Base-by-base conservation (phyloP, 768 basidiomycete species). In the Agrocybe chaxingu region DNA sequence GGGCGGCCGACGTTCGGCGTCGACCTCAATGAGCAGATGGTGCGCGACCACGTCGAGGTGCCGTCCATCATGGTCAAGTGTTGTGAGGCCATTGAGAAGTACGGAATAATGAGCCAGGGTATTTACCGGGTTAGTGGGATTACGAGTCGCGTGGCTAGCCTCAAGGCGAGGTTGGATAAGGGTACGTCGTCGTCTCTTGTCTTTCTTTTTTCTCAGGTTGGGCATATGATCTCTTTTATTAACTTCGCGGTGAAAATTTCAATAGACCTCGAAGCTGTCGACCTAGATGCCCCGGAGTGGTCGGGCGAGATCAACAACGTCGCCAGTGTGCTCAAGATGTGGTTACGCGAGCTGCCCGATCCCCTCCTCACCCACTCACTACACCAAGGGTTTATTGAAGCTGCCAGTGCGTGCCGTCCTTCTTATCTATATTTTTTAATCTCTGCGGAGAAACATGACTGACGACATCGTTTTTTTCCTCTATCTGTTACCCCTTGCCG, bases 281-380 rank as follows among this genome's bases (percentile, higher is more conserved):
- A 98, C 68, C 74, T 99, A 45, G 84, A 93, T 63, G 76, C 85
- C 5, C 82, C 89, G 3, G 96, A 98, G 65, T 94, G 94, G 90
- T 81, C 89, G 32, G 78, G 83, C 12, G 97, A 99, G 65, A 94
- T 98, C 70, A 98, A 96, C 72, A 93, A 91, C 53, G 88, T 98
- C 45, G 80, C 97, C n/a, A 90, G 92, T 50, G 91, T 87, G 18
- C 74, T 98, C 54, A 99, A 99, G 70, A 76, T 94, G 60, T 99
- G 97, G 95, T 77, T 99, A 61, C 80, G 97, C 55, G 97, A 99
- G 63, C 75, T 98, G 36, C 95, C 97, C 7, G 93, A 98, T 63
- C 96, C 97, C 24, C 69, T 99, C 43, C 70, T 99, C 58, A 98
- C 96, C 4, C 74, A 77, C 55, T 73, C 70, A 46, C 77, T 98